A percentile compares a stretch with the other conserved stretches of the same genome.
Conservation (phyloP, 306 rosid species). For the Datisca glomerata region DNA sequence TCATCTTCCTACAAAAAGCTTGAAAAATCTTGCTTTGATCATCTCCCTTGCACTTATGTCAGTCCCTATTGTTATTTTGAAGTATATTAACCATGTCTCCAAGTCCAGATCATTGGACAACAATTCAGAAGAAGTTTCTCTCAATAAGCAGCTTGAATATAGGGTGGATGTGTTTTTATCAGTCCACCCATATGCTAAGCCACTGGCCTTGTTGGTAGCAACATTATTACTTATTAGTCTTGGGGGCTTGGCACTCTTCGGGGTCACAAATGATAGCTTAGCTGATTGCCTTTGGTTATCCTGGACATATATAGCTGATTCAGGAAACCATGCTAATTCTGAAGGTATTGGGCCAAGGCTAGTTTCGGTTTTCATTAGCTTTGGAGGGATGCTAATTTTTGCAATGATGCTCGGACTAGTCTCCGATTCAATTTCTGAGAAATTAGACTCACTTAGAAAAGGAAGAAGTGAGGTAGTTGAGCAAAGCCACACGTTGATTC, state of each 20-base stretch:
- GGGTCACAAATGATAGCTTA: constrained; percentile 60
- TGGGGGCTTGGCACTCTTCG: constrained; percentile 75
- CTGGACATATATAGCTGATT: constrained; percentile 83
- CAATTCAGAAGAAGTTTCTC: constrained; percentile 49
- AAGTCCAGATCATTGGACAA: constrained; percentile 47
- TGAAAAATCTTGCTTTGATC: constrained; percentile 39
- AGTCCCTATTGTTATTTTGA: constrained; percentile 38
- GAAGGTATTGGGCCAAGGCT: constrained; percentile 58
- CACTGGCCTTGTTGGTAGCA: constrained; percentile 66
- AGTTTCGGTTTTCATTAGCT: constrained; percentile 81
- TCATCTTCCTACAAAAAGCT: constrained; percentile 22
- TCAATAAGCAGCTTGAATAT: constrained; percentile 64
- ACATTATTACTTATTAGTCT: constrained; percentile 65
- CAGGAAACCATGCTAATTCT: constrained; percentile 80
- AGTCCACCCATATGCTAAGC: constrained; percentile 79
- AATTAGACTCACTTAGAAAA: constrained; percentile 82
- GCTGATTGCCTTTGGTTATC: constrained; percentile 79
- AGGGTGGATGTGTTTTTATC: constrained; percentile 67
- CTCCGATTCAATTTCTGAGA: constrained; percentile 81
- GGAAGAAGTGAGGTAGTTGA: constrained; percentile 91
- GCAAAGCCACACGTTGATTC: constrained; percentile 79
- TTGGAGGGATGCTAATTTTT: constrained; percentile 92
- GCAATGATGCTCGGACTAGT: constrained; percentile 99
- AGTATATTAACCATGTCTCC: constrained; percentile 48
- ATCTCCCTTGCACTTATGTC: constrained; percentile 37